Evolutionary conservation across 176 grass and related monocot genomes (phyloP).

Genomic region (Rhynchospora tenuis): DNA sequence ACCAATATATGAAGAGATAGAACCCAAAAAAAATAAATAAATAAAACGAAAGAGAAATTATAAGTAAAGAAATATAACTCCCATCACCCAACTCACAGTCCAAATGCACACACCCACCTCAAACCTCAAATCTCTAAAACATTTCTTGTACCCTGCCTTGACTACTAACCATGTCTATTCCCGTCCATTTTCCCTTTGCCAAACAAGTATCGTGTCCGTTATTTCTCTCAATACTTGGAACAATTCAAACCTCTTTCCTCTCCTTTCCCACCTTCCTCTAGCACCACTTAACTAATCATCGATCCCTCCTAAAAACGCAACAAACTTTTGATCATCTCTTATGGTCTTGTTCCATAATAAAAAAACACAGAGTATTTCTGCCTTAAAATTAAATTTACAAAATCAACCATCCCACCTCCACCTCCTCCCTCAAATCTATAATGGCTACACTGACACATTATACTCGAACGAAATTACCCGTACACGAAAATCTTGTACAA

Average conservation of each 20-base stretch:
- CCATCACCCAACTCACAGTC: background rate
- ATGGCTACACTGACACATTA: background rate
- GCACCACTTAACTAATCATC: background rate
- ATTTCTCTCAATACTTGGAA: background rate
- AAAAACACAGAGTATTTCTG: background rate
- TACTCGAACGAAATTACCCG: background rate
- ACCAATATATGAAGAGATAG: background rate
- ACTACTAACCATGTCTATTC: constrained; percentile 1
- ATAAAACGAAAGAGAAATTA: background rate
- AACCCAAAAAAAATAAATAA: background rate
- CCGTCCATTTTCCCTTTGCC: background rate
- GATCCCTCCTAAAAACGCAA: background rate
- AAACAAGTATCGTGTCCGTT: background rate
- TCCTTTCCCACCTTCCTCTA: background rate
- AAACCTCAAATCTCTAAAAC: background rate
- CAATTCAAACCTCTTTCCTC: background rate
- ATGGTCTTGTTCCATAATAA: background rate
- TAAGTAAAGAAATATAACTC: background rate
- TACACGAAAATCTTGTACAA: constrained; percentile 2
- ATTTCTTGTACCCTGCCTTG: background rate
- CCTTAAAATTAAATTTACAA: background rate
- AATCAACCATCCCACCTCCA: background rate
- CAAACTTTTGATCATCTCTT: background rate
- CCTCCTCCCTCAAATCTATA: background rate
- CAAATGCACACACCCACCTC: background rate